These are phyloP conservation scores for Papiliotrema flavescens DNA, from an alignment of 1,284 basidiomycete species.

Conservation along the genomic window DNA sequence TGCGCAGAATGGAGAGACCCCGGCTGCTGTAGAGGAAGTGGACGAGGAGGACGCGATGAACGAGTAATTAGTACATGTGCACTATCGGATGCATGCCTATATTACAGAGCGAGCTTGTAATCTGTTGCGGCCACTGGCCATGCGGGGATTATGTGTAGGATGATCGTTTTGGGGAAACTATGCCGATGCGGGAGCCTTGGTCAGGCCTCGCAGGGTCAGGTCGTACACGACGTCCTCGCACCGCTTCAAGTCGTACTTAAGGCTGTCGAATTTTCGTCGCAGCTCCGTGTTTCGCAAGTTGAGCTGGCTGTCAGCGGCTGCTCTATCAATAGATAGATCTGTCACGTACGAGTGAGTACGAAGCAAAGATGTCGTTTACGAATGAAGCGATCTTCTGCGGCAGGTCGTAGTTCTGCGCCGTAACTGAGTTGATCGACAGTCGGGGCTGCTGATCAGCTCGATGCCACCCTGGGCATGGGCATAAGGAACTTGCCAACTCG, in stretches of 20 bases:
- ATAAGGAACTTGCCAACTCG: slow-evolving; percentile 47
- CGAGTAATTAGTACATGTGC: neutral
- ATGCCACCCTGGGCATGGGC: too few relatives aligned
- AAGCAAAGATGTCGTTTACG: slow-evolving; percentile 49
- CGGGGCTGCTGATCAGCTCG: slow-evolving; percentile 36
- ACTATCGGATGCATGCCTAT: too few relatives aligned
- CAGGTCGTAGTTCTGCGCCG: slow-evolving; percentile 46
- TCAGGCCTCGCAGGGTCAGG: slow-evolving; percentile 41
- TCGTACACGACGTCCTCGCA: slow-evolving; percentile 52
- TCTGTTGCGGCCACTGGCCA: too few relatives aligned
- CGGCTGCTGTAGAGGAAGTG: neutral
- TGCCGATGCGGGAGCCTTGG: slow-evolving; percentile 1
- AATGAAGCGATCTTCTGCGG: slow-evolving; percentile 48
- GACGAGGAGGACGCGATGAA: slow-evolving; percentile 4
- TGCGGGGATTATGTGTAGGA: too few relatives aligned
- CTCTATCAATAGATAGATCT: neutral
- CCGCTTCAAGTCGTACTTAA: slow-evolving; percentile 50
- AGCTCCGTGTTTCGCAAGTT: slow-evolving; percentile 49
- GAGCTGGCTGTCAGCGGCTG: slow-evolving; percentile 24
- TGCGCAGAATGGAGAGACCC: slow-evolving; percentile 2
- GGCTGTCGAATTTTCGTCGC: slow-evolving; percentile 47
- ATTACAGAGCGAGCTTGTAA: too few relatives aligned
- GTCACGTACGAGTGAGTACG: slow-evolving; percentile 45
- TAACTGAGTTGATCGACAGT: slow-evolving; percentile 49
- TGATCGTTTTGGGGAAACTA: too few relatives aligned